phyloP scores from a whole-genome alignment of 345 rosid genomes.

The Chamaenerion angustifolium region DNA sequence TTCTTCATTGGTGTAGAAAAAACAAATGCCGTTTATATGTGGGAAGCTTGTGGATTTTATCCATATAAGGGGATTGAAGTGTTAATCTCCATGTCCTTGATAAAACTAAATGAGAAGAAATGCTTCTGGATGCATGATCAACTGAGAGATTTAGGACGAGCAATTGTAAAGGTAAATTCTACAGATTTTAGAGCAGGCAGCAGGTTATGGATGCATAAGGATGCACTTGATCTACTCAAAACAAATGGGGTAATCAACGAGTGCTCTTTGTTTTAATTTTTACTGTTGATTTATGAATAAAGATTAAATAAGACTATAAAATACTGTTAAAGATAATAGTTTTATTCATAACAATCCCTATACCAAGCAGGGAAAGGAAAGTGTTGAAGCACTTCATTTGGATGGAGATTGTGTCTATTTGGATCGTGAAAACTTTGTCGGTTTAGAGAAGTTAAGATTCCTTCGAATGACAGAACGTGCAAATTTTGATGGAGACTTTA shows the following conservation, averaged over 20 bases:
- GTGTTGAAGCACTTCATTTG: constrained; percentile 12
- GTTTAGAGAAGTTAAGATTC: constrained; percentile 10
- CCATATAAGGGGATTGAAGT: too few species aligned
- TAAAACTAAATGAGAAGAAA: too few species aligned
- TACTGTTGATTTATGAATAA: too few species aligned
- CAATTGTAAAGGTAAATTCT: constrained; percentile 5
- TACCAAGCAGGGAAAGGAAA: constrained; percentile 20
- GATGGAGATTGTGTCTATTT: background rate
- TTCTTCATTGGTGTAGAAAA: too few species aligned
- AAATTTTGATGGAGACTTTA: background rate
- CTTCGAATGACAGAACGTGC: constrained; percentile 3
- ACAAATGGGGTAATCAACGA: background rate
- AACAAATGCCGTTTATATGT: too few species aligned
- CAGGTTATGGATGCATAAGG: constrained; percentile 15
- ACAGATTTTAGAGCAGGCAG: constrained; percentile 3
- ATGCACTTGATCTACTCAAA: constrained; percentile 7
- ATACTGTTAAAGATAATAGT: too few species aligned
- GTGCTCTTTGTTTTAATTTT: background rate
- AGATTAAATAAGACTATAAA: too few species aligned
- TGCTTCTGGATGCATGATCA: too few species aligned
- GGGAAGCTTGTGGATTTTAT: too few species aligned
- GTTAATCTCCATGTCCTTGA: too few species aligned
- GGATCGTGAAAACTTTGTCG: constrained; percentile 6
- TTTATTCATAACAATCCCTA: too few species aligned
- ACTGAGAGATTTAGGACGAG: constrained; percentile 7